Base-by-base conservation (phyloP, 139 green algal genomes). In the Bryopsis sp. region DNA sequence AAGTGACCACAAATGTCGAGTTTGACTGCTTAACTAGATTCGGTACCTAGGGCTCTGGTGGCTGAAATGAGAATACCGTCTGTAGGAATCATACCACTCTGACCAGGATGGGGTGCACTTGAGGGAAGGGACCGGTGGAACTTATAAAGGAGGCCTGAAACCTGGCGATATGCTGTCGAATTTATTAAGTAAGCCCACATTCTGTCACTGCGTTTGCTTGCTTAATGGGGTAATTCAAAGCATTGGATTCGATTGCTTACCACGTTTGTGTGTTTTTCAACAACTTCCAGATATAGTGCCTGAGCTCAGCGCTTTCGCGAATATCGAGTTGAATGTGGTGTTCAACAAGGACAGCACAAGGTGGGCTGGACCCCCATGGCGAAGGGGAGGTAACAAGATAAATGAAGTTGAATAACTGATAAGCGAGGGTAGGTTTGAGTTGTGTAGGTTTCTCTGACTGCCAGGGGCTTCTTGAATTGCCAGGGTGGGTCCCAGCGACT, bases 301-400 rank as follows among this genome's bases (percentile, higher is more conserved):
- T 1, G 88, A 96, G 81, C 82, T 96, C 26, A 63, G 64, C 5
- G 48, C 68, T 1, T 88, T 95, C 70, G 88, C 89, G 11, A 84
- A 92, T 54, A 65, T 96, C 46, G 75, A 92, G 43, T 34, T 95
- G 36, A 70, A 85, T 60, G 73, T 79, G 4, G 39, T 78, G 28
- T 79, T 79, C 78, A 89, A 89, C 77, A 76, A 78, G 66, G 87
- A 92, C 79, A 80, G 58, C 19, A 26, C 15, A 11, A 54, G 43
- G 43, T 54, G 19, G n/a, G n/a, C n/a, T n/a, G n/a, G n/a, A n/a
- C n/a, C n/a, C n/a, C n/a, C n/a, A n/a, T n/a, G n/a, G n/a, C n/a
- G n/a, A n/a, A n/a, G n/a, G n/a, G n/a, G n/a, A n/a, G n/a, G n/a
- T n/a, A n/a, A n/a, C n/a, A n/a, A n/a, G n/a, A n/a, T n/a, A n/a